Evolutionary conservation across 805 yeast genomes (phyloP), one percentile per base, ranked within the genome.

Genomic region (Saccharomycodes ludwigii): DNA sequence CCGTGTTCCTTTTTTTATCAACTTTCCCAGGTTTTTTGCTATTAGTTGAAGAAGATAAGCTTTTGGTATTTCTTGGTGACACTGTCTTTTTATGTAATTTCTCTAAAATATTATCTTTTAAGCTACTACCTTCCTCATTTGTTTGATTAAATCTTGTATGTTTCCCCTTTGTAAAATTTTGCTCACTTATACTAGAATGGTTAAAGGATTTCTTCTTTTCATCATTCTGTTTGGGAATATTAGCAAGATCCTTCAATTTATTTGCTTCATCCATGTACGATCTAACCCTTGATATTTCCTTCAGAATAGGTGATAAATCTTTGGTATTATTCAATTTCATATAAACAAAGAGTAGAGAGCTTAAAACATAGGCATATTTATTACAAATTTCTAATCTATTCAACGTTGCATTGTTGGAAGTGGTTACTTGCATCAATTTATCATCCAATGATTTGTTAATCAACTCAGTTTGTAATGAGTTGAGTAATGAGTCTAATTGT

Each of bases 251-350:
- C n/a, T 36, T 54, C 29, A 33, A 29, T 21, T 36, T 38, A 27
- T 41, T 71, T 22, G 70, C 63, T 44, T 73, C 64, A 23, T 65
- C 65, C 73, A 79, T 76, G 41, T 76, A 78, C n/a, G 62, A 46
- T 48, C 77, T 79, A 24, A 81, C 76, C 38, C 85, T 61, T 6
- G 59, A 63, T 32, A 82, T 57, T 45, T 80, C 93, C 19, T 57
- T 57, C 74, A 76, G 72, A 14, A 84, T 68, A 2, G 77, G 74
- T 5, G 38, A 24, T 34, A 45, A 30, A 18, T 52, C 51, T 24
- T 45, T 48, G 12, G 40, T 41, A 16, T 39, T 36, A 13, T 42
- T 31, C 7, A 53, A 34, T 31, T 53, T 53, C 47, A 46, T 43
- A 30, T 46, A 44, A 1, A 49, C 38, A 31, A 52, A 53, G 35